Percentiles rank a stretch among this genome's conserved stretches.
phyloP scores from a whole-genome alignment of 768 basidiomycete genomes.

The Lepiota venenata region DNA sequence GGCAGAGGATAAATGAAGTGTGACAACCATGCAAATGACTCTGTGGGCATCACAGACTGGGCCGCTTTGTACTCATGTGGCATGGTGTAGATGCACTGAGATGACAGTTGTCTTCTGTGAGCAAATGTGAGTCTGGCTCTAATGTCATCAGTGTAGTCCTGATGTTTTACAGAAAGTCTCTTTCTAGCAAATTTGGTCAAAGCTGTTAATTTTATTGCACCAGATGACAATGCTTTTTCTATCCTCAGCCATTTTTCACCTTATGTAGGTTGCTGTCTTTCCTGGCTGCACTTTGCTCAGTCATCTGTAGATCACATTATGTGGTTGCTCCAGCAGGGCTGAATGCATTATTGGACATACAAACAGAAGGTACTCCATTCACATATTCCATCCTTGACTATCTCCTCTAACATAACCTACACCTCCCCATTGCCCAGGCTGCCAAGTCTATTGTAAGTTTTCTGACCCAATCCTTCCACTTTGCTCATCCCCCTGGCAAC shows the following conservation, averaged over 20 bases:
- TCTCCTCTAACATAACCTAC: constrained; percentile 43
- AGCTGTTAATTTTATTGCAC: constrained; percentile 59
- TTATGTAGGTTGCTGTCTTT: constrained; percentile 40
- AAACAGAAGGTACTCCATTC: constrained; percentile 26
- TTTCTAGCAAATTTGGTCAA: constrained; percentile 12
- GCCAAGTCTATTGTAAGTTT: constrained; percentile 50
- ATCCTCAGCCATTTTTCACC: constrained; percentile 41
- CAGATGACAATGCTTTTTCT: constrained; percentile 48
- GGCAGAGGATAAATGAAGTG: constrained; percentile 49
- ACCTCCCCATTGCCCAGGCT: constrained; percentile 36
- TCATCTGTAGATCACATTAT: constrained; percentile 36
- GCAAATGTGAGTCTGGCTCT: background rate
- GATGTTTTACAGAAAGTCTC: constrained; percentile 1
- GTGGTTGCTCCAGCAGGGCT: constrained; percentile 47
- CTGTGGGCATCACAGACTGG: constrained; percentile 47
- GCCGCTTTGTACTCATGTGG: constrained; percentile 65
- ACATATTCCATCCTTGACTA: constrained; percentile 37
- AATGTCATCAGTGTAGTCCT: background rate
- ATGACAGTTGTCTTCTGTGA: constrained; percentile 31
- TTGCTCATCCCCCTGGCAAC: constrained; percentile 34
- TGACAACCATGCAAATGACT: constrained; percentile 40
- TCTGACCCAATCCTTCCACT: background rate
- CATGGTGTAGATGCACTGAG: constrained; percentile 45
- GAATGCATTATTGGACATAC: constrained; percentile 38
- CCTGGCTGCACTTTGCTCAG: background rate